Conservation (phyloP, 306 rosid genomes). For the Quercus wislizeni region DNA sequence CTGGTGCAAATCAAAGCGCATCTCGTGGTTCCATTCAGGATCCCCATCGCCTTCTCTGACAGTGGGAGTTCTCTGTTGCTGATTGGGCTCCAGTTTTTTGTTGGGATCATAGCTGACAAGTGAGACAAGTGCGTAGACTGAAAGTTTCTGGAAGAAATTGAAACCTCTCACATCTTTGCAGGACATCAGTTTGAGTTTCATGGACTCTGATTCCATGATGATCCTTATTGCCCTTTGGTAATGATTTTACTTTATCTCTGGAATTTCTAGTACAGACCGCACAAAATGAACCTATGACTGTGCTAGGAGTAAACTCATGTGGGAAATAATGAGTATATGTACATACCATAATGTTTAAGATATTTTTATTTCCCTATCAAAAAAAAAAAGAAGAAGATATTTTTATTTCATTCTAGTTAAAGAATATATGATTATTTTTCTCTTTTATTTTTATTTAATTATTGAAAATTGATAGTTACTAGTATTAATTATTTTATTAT, state of each 20-base stretch:
- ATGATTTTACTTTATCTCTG: too few species aligned
- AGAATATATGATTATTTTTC: too few species aligned
- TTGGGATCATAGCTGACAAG: conserved; percentile 30
- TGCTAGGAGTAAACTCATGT: neutral
- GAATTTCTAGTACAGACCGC: neutral
- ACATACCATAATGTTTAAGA: too few species aligned
- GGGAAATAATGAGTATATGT: neutral
- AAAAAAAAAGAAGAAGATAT: too few species aligned
- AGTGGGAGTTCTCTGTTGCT: conserved; percentile 28
- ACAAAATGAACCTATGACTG: neutral
- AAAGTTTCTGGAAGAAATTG: conserved; percentile 73
- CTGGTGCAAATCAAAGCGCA: conserved; percentile 25
- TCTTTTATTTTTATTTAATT: too few species aligned
- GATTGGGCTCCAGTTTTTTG: conserved; percentile 16
- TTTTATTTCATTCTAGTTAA: too few species aligned
- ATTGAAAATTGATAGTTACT: too few species aligned
- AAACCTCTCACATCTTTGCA: conserved; percentile 39
- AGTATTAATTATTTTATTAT: too few species aligned
- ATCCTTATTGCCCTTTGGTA: too few species aligned
- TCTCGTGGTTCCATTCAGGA: conserved; percentile 47
- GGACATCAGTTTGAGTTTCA: conserved; percentile 44
- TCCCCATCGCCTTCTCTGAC: conserved; percentile 19
- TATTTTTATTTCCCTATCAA: too few species aligned
- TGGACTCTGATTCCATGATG: conserved; percentile 25
- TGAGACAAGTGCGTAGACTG: conserved; percentile 36